phyloP scores from a whole-genome alignment of 225 moss, liverwort and hornwort genomes.

The Ulota crispa region DNA sequence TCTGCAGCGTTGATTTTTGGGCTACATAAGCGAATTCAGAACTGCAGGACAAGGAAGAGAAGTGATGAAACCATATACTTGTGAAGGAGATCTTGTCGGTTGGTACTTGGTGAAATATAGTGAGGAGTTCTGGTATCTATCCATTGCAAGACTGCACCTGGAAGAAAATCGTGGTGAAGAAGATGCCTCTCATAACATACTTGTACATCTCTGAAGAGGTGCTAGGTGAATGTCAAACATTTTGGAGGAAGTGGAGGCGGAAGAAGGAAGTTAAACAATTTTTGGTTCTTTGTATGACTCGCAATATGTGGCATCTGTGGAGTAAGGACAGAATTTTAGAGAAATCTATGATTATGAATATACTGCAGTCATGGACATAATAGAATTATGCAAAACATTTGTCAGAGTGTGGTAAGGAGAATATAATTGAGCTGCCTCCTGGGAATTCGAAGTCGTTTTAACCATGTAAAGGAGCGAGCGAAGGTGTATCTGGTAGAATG shows the following conservation, averaged over 20 bases:
- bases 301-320: background rate
- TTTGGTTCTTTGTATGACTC: background rate
- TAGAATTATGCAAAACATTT: background rate
- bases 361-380: background rate
- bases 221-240: slow-evolving; percentile 6
- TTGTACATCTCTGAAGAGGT: background rate
- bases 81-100: background rate
- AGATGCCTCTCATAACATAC: background rate
- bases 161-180: background rate
- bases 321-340: background rate
- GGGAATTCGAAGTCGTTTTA: background rate
- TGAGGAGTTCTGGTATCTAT: background rate
- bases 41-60: background rate
- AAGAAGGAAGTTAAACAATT: background rate
- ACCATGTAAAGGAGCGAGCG: background rate
- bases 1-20: background rate
- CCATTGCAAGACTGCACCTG: background rate
- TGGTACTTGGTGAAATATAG: background rate
- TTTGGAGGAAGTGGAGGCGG: slow-evolving; percentile 7
- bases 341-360: background rate
- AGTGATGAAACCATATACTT: slow-evolving; percentile 29
- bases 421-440: background rate
- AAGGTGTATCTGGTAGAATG: background rate
- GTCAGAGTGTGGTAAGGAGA: background rate
- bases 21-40: background rate